Conservation (phyloP, 441 rosid species). For the Cnidoscolus chayamansa region DNA sequence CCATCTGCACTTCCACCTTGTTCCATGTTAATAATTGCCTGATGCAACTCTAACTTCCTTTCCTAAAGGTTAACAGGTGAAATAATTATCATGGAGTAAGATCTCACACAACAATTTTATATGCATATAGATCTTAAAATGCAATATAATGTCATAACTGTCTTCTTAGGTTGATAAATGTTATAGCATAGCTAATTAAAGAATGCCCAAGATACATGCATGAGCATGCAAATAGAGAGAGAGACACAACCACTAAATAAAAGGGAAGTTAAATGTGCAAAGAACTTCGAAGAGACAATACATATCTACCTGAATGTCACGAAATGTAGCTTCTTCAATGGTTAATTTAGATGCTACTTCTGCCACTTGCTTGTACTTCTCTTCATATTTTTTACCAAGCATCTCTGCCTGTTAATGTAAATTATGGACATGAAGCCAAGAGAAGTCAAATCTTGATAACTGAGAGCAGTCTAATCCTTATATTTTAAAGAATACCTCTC, state of each 20-base stretch:
- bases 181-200: too few relatives aligned
- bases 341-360: slow-evolving; percentile 92
- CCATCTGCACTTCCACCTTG: slow-evolving; percentile 97
- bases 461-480: slow-evolving; percentile 12
- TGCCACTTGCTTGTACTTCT: slow-evolving; percentile 95
- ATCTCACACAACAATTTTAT: background rate
- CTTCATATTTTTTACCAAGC: slow-evolving; percentile 89
- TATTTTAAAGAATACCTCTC: slow-evolving; percentile 56
- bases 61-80: slow-evolving; percentile 46
- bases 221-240: too few relatives aligned
- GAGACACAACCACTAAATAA: background rate
- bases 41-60: slow-evolving; percentile 79
- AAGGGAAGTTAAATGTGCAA: background rate
- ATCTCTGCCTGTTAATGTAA: slow-evolving; percentile 64
- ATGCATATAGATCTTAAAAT: background rate
- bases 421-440: slow-evolving; percentile 23
- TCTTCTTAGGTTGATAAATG: background rate
- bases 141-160: background rate
- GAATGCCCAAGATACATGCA: too few relatives aligned
- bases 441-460: slow-evolving; percentile 19
- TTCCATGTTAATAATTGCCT: slow-evolving; percentile 86
- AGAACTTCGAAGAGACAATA: slow-evolving; percentile 7
- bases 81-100: slow-evolving; percentile 22
- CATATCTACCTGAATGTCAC: slow-evolving; percentile 75
- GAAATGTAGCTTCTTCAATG: slow-evolving; percentile 90